Conservation (phyloP, 2,329 filamentous ascomycete species). For the Cercospora sp. region DNA sequence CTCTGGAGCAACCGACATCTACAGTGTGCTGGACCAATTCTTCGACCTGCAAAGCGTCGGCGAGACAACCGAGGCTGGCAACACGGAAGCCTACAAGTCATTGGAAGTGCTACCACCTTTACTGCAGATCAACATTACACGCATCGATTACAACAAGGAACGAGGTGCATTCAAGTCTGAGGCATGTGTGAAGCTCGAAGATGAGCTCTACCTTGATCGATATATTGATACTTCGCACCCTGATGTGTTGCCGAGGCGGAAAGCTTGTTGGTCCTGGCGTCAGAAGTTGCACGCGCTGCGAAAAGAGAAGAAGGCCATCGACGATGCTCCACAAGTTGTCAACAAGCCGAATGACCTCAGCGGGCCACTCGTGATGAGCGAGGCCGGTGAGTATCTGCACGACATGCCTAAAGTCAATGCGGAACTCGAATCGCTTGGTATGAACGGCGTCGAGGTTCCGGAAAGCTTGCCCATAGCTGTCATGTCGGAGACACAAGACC, state of each 20-base stretch:
- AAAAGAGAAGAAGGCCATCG: constrained; percentile 34
- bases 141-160: constrained; percentile 69
- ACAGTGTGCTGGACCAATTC: constrained; percentile 79
- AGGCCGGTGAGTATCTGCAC: constrained; percentile 46
- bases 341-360: constrained; percentile 24
- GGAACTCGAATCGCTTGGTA: constrained; percentile 35
- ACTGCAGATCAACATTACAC: constrained; percentile 84
- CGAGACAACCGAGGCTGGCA: constrained; percentile 54
- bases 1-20: constrained; percentile 64
- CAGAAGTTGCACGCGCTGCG: constrained; percentile 51
- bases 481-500: constrained; percentile 47
- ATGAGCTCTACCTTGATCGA: constrained; percentile 81
- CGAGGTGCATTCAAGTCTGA: constrained; percentile 67
- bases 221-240: constrained; percentile 72
- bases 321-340: constrained; percentile 22
- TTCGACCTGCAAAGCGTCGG: constrained; percentile 79
- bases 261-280: constrained; percentile 74
- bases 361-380: constrained; percentile 32
- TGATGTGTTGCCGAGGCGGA: constrained; percentile 62
- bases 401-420: constrained; percentile 45
- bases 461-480: constrained; percentile 45
- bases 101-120: constrained; percentile 69
- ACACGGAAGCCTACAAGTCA: constrained; percentile 63
- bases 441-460: constrained; percentile 48
- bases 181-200: constrained; percentile 74